phyloP scores from a whole-genome alignment of 2,329 filamentous ascomycete genomes.

The Elsinoe fawcettii region DNA sequence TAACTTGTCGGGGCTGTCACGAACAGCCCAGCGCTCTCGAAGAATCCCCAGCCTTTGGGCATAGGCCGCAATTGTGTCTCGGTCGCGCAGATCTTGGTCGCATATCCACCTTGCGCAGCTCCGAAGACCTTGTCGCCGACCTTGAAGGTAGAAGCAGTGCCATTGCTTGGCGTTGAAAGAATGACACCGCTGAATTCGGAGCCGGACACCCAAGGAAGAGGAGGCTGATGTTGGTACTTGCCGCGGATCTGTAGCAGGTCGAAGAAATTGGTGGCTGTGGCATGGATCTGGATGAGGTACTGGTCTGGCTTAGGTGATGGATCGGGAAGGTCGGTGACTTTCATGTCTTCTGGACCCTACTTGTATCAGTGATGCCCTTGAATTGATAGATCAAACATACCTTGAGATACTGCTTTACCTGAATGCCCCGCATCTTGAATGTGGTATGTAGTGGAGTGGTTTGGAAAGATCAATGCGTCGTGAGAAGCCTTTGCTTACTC shows the following conservation, averaged over 20 bases:
- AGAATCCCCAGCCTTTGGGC: conserved; percentile 72
- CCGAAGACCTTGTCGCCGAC: conserved; percentile 81
- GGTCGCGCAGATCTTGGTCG: conserved; percentile 60
- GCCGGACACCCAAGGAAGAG: conserved; percentile 80
- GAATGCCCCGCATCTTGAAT: conserved; percentile 63
- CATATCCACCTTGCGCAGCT: conserved; percentile 76
- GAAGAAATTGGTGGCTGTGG: conserved; percentile 91
- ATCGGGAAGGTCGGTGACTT: conserved; percentile 64
- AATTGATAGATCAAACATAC: conserved; percentile 6
- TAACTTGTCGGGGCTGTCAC: conserved; percentile 90
- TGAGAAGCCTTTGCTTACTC: too few relatives aligned
- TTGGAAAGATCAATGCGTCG: too few relatives aligned
- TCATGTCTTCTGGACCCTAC: conserved; percentile 71
- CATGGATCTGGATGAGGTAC: conserved; percentile 81
- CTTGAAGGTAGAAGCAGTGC: conserved; percentile 48
- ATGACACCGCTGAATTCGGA: conserved; percentile 80
- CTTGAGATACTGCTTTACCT: conserved; percentile 61
- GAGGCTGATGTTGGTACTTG: conserved; percentile 89
- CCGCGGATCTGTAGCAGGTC: conserved; percentile 91
- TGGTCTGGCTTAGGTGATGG: conserved; percentile 63
- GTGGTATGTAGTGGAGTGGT: neutral
- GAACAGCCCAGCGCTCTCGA: conserved; percentile 80
- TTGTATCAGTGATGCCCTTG: conserved; percentile 4
- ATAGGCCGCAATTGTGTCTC: conserved; percentile 66
- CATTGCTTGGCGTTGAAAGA: conserved; percentile 52